Conservation (phyloP, 345 rosid species). For the Psidium guajava region DNA sequence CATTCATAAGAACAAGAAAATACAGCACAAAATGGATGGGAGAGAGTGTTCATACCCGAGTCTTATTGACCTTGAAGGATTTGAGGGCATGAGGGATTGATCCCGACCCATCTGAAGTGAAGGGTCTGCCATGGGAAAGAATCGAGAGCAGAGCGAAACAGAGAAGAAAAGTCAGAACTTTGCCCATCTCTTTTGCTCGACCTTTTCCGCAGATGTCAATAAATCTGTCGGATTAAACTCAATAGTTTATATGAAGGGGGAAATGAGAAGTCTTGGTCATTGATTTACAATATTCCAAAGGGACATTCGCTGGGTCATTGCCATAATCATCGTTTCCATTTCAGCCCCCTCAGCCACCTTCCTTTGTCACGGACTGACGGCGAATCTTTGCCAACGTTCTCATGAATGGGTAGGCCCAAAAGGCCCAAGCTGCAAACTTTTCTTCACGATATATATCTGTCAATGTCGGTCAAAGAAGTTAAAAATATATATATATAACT, state of each 20-base stretch:
- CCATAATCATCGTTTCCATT: background rate
- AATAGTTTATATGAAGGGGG: background rate
- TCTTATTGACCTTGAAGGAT: constrained; percentile 20
- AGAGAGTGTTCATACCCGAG: constrained; percentile 11
- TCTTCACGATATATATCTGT: background rate
- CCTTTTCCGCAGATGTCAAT: background rate
- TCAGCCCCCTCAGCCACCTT: background rate
- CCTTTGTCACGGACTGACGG: background rate
- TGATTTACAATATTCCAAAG: background rate
- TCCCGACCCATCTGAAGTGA: constrained; percentile 14
- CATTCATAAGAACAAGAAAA: background rate
- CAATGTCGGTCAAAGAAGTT: background rate
- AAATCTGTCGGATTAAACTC: background rate
- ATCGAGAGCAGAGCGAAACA: constrained; percentile 8
- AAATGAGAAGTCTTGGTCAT: background rate
- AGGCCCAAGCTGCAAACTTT: background rate
- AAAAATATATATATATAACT: background rate
- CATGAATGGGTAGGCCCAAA: background rate
- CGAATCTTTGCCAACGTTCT: background rate
- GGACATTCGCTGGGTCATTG: background rate
- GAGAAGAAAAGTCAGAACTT: constrained; percentile 1
- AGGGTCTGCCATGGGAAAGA: constrained; percentile 11
- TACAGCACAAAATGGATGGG: background rate
- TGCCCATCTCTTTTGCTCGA: background rate
- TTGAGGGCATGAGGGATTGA: constrained; percentile 10